Base-by-base conservation (phyloP, 371 early-diverging fungal species). In the Apophysomyces ossiformis region DNA sequence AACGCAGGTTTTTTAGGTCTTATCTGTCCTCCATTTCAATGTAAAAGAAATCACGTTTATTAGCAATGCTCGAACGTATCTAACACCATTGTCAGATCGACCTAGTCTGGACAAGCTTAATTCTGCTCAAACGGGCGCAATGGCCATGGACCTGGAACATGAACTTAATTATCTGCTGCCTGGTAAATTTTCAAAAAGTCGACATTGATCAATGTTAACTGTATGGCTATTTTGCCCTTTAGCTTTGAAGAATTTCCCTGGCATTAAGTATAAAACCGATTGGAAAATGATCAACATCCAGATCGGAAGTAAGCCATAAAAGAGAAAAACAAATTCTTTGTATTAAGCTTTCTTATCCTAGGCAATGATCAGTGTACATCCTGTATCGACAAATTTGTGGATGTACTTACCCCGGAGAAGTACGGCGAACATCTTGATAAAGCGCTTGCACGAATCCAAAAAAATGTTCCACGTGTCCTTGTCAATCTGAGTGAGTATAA, bases 281-380 rank as follows among this genome's bases (percentile, higher is more conserved):
- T 68, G 68, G 68, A 68, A 68, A 35, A 13, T 68, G 18, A 68
- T 68, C 13, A 68, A 45, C 7, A 46, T 68, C 21, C 68, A 68
- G 39, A 63, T 68, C 11, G 68, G 68, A 36, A 68, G 68, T 68
- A 68, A 37, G 63, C n/a, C 15, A 44, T 12, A 11, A 1, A 7
- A 8, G 12, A n/a, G 16, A 36, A 39, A 4, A 36, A 37, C 6
- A 37, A 37, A 26, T 26, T 4, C 5, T 32, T 5, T 38, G 1
- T 2, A 16, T 21, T 16, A 38, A 4, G 35, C 32, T 1, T 45
- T n/a, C 21, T 58, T 26, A 36, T 26, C 1, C 8, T 36, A 68
- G 68, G 68, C 18, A 68, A 68, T 37, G 76, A 76, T 63, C 70
- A 70, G 63, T 76, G 76, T 46, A 56, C 58, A 4, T 63, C 63